Evolutionary conservation across 2,329 filamentous ascomycete species (phyloP).

Genomic region (Ceratocystis colombiana): DNA sequence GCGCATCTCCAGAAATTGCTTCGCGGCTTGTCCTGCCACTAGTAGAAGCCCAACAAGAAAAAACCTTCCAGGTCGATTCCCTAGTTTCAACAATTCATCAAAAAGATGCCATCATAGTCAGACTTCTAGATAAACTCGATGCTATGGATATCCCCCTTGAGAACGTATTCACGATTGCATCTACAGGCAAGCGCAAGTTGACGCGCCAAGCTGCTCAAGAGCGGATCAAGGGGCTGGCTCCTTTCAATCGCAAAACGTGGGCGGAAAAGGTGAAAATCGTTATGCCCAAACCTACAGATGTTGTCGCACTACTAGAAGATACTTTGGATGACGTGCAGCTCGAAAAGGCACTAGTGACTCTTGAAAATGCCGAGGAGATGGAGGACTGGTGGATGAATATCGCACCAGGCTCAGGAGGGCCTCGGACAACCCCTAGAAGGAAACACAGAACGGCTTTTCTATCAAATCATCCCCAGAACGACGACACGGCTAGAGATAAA

Average conservation of each 20-base stretch:
- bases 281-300: background rate
- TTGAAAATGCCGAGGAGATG: constrained; percentile 3
- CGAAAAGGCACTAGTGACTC: background rate
- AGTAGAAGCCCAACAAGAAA: constrained; percentile 38
- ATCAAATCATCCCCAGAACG: background rate
- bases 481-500: background rate
- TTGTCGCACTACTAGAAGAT: constrained; percentile 9
- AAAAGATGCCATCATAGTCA: constrained; percentile 44
- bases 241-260: constrained; percentile 32
- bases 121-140: constrained; percentile 46
- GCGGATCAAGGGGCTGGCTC: constrained; percentile 43
- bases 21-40: constrained; percentile 45
- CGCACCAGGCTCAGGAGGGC: constrained; percentile 8
- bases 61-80: constrained; percentile 36
- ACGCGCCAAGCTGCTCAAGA: constrained; percentile 39
- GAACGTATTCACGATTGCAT: constrained; percentile 43
- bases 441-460: constrained; percentile 7
- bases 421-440: background rate
- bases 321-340: constrained; percentile 18
- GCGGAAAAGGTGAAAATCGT: background rate
- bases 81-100: constrained; percentile 38
- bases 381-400: constrained; percentile 23
- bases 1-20: constrained; percentile 36
- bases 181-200: constrained; percentile 39
- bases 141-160: constrained; percentile 43